Evolutionary conservation across 2,329 filamentous ascomycete genomes (phyloP), one percentile per base, ranked within the genome.

Genomic region (Colletotrichum filicis): DNA sequence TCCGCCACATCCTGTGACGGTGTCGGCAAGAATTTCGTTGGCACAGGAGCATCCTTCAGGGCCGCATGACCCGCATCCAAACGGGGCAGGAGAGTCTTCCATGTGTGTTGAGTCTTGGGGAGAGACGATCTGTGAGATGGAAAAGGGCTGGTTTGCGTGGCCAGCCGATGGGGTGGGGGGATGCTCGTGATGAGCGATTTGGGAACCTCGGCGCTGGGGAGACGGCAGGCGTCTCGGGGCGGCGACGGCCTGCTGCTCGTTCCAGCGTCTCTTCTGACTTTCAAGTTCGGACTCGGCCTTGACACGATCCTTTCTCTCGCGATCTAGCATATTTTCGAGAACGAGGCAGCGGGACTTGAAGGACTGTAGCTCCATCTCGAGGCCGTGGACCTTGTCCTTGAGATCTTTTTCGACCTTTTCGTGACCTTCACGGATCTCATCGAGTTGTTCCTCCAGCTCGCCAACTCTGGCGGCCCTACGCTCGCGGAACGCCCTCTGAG

Each of bases 401-500:
- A 91, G 77, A 5, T 90, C 91, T 66, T 87, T 83, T 75, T 92
- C 89, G 58, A 85, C 83, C 74, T 90, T 87, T 8, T 91, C 88
- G 60, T 90, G 84, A 19, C 85, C 85, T 53, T 89, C 88, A 77
- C 88, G 90, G 58, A 90, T 85, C 73, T 91, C 88, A 4, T 92
- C 90, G 7, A 93, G 83, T 78, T 92, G 89, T 76, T 92, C 90
- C 80, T 94, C 91, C 37, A 93, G 84, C 79, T 93, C 95, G 52
- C 93, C 92, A 7, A 98, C 94, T 52, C 94, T 93, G 28, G 94
- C 94, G 2, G 94, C 94, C 75, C 96, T 91, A 71, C 96, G 89
- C 83, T 98, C 95, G 42, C 96, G 90, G 83, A 98, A 98, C 1
- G 94, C 94, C 71, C 96, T 88, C 84, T 98, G 96, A 3, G 96